Base-by-base conservation (phyloP, 164 flowering plant species). In the Stephania yunnanensis region DNA sequence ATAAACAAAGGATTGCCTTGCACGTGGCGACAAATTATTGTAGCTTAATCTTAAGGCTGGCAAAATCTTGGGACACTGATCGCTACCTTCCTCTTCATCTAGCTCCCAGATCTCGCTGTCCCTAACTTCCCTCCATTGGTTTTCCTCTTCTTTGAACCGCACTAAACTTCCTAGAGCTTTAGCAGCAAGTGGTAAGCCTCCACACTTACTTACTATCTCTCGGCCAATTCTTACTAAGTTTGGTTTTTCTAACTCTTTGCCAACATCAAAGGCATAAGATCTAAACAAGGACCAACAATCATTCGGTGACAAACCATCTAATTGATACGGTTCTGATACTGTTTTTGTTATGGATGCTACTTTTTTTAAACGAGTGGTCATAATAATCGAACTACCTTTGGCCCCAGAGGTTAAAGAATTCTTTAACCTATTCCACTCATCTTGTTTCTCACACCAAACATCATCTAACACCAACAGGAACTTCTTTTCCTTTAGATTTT, bases 21-120 rank as follows among this genome's bases (percentile, higher is more conserved):
- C 42, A 36, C 42, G 42, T 36, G 42, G 81, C 1, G 81, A 81
- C 6, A 78, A 48, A 44, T 76, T 66, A 6, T 73, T 20, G 50
- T 78, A 73, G n/a, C 81, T 78, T 22, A 81, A 19, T 50, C 64
- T 55, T 44, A 81, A 71, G 31, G 75, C 79, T 2, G 83, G 83
- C 22, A 76, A 73, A 7, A 76, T 55, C 5, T 31, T 22, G 5
- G 52, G 42, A 36, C 42, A 36, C 4, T 1, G 42, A 2, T 36
- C 0, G 25, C 25, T 46, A 2, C 48, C 42, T 12, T 13, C 42
- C 7, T n/a, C 66, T 20, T 68, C 72, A 6, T 53, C 36, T 65
- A 78, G 53, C 0, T 70, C 66, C 83, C 83, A 81, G 25, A 75
- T 71, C 19, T 75, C 76, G 46, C 50, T 63, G 20, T 75, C 74